These are phyloP conservation scores for Aspergillus ustus DNA, from an alignment of 2,329 filamentous ascomycete genomes.

Conservation along the genomic window DNA sequence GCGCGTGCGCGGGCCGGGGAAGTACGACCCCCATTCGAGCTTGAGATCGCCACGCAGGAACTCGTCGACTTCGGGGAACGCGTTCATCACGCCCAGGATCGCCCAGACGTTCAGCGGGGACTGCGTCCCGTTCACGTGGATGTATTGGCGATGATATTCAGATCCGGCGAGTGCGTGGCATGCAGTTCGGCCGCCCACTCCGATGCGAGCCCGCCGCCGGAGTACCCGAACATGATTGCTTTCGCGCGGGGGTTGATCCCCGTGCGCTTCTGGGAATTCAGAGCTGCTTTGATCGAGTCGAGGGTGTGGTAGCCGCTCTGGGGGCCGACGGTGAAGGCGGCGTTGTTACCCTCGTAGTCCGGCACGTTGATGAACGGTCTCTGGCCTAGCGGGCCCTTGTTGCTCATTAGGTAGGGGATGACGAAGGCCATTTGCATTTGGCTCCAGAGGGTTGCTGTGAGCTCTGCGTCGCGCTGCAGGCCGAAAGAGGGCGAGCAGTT, in stretches of 20 bases:
- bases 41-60: slow-evolving; percentile 8
- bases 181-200: slow-evolving; percentile 57
- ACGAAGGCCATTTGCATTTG: not conserved
- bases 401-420: not conserved
- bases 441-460: slow-evolving; percentile 5
- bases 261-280: slow-evolving; percentile 24
- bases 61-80: slow-evolving; percentile 12
- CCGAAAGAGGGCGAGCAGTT: slow-evolving; percentile 47
- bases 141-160: slow-evolving; percentile 47
- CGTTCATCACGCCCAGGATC: slow-evolving; percentile 20
- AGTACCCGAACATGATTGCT: slow-evolving; percentile 57
- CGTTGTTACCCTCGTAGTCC: slow-evolving; percentile 49
- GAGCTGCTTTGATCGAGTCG: slow-evolving; percentile 46
- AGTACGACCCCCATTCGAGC: not conserved
- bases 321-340: slow-evolving; percentile 44
- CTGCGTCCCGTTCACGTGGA: not conserved
- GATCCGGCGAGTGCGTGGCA: slow-evolving; percentile 54
- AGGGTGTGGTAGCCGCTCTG: slow-evolving; percentile 47
- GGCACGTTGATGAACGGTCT: not conserved
- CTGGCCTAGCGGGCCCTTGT: slow-evolving; percentile 32
- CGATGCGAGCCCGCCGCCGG: slow-evolving; percentile 54
- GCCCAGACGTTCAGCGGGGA: slow-evolving; percentile 13
- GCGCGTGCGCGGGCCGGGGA: not conserved
- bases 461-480: slow-evolving; percentile 31
- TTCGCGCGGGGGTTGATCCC: slow-evolving; percentile 33